phyloP scores from a whole-genome alignment of 371 early-diverging fungal species.

The Basidiobolus meristosporus region DNA sequence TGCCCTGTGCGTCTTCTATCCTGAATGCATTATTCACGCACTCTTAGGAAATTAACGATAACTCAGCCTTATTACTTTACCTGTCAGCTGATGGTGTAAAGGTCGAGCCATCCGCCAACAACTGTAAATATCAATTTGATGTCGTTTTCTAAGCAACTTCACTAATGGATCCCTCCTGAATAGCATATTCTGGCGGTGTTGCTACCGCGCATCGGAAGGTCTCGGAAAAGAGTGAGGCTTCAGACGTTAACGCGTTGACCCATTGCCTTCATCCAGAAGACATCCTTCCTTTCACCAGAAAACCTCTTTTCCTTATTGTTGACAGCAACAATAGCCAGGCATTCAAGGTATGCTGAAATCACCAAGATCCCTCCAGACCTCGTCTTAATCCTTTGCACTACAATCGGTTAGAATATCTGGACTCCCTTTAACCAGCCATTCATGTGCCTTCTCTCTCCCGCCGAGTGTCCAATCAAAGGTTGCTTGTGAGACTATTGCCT shows the following conservation, averaged over 20 bases:
- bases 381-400: background rate
- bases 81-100: constrained; percentile 76
- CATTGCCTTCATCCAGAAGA: constrained; percentile 80
- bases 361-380: background rate
- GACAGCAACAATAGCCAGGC: constrained; percentile 71
- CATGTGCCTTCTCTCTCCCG: constrained; percentile 76
- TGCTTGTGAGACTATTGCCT: background rate
- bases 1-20: background rate
- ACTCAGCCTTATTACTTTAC: constrained; percentile 67
- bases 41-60: constrained; percentile 52
- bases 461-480: constrained; percentile 38
- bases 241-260: constrained; percentile 17
- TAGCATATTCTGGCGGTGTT: constrained; percentile 57
- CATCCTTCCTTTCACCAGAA: constrained; percentile 78
- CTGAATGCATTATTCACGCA: background rate
- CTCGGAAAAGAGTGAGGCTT: constrained; percentile 11
- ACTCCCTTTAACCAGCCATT: constrained; percentile 74
- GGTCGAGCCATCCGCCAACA: background rate
- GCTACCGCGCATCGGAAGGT: constrained; percentile 18
- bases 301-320: constrained; percentile 79
- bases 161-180: constrained; percentile 9
- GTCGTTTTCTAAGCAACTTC: too few species aligned
- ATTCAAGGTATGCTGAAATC: constrained; percentile 28
- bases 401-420: constrained; percentile 9
- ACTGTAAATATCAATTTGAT: too few species aligned